Evolutionary conservation across 495 filamentous ascomycete genomes (phyloP).

Genomic region (Endocarpon pusillum): DNA sequence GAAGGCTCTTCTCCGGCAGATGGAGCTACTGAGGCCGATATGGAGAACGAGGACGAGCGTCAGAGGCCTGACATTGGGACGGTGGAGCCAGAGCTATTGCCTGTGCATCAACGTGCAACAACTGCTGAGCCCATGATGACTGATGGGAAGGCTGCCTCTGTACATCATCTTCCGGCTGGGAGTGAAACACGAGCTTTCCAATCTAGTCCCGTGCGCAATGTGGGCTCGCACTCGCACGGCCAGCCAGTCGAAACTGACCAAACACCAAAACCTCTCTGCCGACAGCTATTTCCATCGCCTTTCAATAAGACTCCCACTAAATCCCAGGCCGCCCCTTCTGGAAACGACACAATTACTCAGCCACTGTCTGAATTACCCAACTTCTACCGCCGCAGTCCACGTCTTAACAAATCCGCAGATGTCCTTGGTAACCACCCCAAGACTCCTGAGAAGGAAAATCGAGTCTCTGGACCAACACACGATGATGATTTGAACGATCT

Average conservation of each 20-base stretch:
- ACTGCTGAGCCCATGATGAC: no score
- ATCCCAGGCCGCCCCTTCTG: no score
- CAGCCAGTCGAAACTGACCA: not conserved
- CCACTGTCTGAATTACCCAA: slow-evolving; percentile 1
- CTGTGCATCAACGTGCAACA: no score
- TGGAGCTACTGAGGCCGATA: slow-evolving; percentile 21
- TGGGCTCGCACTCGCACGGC: not conserved
- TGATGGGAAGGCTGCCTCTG: no score
- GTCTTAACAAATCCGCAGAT: slow-evolving; percentile 1
- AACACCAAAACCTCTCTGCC: slow-evolving; percentile 1
- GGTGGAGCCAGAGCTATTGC: no score
- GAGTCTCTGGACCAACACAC: slow-evolving; percentile 5
- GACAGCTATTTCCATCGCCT: slow-evolving; percentile 1
- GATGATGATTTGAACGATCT: slow-evolving; percentile 1
- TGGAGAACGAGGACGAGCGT: slow-evolving; percentile 11
- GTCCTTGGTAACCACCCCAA: no score
- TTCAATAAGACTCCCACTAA: no score
- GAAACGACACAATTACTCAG: no score
- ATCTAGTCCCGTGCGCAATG: not conserved
- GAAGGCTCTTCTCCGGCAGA: slow-evolving; percentile 25
- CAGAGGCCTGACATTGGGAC: no score
- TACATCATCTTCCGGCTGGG: no score
- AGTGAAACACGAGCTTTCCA: not conserved
- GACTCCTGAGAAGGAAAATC: slow-evolving; percentile 9
- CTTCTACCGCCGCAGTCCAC: not conserved